A percentile compares a stretch with the other conserved stretches of the same genome.
Conservation (phyloP, 768 basidiomycete genomes). For the Megacollybia marginata region DNA sequence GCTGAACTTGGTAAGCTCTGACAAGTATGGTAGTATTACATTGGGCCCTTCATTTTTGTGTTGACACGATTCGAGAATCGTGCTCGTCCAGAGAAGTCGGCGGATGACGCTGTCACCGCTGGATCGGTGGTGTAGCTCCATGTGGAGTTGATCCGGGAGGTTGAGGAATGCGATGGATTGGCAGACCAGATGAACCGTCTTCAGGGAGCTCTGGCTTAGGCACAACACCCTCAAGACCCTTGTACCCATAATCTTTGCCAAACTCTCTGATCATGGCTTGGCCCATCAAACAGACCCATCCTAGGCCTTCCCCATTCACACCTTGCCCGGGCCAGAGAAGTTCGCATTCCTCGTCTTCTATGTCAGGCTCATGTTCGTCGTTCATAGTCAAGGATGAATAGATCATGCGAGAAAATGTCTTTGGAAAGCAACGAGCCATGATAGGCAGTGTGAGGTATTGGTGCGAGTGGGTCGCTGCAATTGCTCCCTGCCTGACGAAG, state of each 20-base stretch:
- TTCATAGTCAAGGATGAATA: conserved; percentile 50
- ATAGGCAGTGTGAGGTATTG: conserved; percentile 55
- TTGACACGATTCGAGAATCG: too few species aligned
- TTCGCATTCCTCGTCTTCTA: conserved; percentile 82
- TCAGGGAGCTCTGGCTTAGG: conserved; percentile 48
- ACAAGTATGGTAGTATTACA: too few species aligned
- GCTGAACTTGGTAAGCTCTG: too few species aligned
- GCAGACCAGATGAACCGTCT: conserved; percentile 7
- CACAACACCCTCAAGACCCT: conserved; percentile 64
- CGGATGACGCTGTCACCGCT: too few species aligned
- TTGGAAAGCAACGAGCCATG: conserved; percentile 65
- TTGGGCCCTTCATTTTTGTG: too few species aligned
- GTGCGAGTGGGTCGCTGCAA: conserved; percentile 44
- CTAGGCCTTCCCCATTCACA: conserved; percentile 69
- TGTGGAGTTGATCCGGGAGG: neutral
- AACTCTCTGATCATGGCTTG: conserved; percentile 83
- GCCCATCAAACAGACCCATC: conserved; percentile 84
- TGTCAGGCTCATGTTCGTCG: conserved; percentile 75
- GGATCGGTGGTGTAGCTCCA: neutral
- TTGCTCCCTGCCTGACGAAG: conserved; percentile 32
- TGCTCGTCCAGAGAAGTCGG: too few species aligned
- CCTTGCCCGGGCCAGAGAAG: conserved; percentile 79
- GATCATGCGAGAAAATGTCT: conserved; percentile 69
- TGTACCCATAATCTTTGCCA: conserved; percentile 68
- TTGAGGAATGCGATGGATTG: neutral